Evolutionary conservation across 352 stramenopile species (phyloP).

Genomic region (Globisporangium paroecandrum): DNA sequence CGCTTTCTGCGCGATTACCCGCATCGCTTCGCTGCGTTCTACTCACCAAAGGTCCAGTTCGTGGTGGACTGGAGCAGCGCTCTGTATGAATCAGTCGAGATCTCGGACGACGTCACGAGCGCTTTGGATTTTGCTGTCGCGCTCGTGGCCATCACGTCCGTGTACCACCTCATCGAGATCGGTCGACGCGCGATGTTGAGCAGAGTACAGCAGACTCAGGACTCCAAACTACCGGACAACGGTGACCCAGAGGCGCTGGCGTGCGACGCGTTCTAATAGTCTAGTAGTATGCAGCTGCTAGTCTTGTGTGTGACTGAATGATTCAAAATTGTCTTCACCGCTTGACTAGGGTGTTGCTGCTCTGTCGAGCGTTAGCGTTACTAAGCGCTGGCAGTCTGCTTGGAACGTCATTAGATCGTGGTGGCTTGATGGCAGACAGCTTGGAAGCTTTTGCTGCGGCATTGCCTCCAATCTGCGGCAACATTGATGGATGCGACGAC

Average conservation of each 20-base stretch:
- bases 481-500: constrained; percentile 2
- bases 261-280: constrained; percentile 7
- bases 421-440: constrained; percentile 1
- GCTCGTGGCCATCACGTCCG: constrained; percentile 14
- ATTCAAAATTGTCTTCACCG: not conserved
- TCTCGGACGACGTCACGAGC: constrained; percentile 10
- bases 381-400: constrained; percentile 10
- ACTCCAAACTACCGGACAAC: not conserved
- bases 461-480: constrained; percentile 7
- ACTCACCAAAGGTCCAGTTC: constrained; percentile 12
- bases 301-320: not conserved
- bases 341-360: constrained; percentile 1
- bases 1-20: constrained; percentile 17
- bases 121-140: constrained; percentile 21
- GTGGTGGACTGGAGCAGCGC: not conserved
- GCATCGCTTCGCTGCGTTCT: constrained; percentile 20
- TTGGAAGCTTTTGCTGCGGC: not conserved
- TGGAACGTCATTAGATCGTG: not conserved
- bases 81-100: constrained; percentile 2
- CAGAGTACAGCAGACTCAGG: not conserved
- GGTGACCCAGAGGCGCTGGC: not conserved
- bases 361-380: not conserved
- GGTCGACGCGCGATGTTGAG: constrained; percentile 1
- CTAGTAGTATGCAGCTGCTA: not conserved
- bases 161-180: constrained; percentile 20